A percentile compares a stretch with the other conserved stretches of the same genome.
These are phyloP conservation scores for Tuber microsphaerosporum DNA, from an alignment of 495 filamentous ascomycete species.

Conservation along the genomic window DNA sequence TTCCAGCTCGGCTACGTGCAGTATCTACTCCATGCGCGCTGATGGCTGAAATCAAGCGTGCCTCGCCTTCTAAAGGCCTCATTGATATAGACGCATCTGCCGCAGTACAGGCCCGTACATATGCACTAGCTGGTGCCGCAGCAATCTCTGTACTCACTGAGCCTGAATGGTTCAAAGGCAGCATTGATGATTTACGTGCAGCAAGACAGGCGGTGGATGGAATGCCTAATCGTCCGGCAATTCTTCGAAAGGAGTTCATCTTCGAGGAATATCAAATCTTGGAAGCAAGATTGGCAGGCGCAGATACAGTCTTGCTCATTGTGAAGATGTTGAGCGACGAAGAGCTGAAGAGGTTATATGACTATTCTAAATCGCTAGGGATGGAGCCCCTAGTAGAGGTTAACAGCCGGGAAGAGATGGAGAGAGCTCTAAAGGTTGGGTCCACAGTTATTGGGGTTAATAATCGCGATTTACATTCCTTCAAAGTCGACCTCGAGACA, in stretches of 20 bases:
- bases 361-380: conserved; percentile 78
- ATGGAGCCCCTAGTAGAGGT: conserved; percentile 99
- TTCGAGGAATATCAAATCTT: conserved; percentile 98
- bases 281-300: conserved; percentile 85
- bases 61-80: conserved; percentile 90
- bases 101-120: conserved; percentile 80
- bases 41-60: conserved; percentile 95
- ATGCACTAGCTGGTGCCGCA: conserved; percentile 88
- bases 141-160: conserved; percentile 96
- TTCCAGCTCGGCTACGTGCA: conserved; percentile 67
- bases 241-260: conserved; percentile 93
- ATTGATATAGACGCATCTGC: conserved; percentile 83
- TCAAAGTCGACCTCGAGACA: conserved; percentile 92
- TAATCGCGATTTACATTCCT: conserved; percentile 89
- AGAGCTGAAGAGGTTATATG: conserved; percentile 70
- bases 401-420: conserved; percentile 89
- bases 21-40: conserved; percentile 55
- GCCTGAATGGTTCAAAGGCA: conserved; percentile 97
- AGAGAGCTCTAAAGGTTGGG: conserved; percentile 73
- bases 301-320: conserved; percentile 91
- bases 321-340: conserved; percentile 90
- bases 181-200: conserved; percentile 82
- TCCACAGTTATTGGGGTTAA: conserved; percentile 97
- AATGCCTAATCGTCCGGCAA: conserved; percentile 82
- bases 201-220: conserved; percentile 81